Evolutionary conservation across 139 green algal genomes (phyloP).

Genomic region (Chlamydomonas incerta): DNA sequence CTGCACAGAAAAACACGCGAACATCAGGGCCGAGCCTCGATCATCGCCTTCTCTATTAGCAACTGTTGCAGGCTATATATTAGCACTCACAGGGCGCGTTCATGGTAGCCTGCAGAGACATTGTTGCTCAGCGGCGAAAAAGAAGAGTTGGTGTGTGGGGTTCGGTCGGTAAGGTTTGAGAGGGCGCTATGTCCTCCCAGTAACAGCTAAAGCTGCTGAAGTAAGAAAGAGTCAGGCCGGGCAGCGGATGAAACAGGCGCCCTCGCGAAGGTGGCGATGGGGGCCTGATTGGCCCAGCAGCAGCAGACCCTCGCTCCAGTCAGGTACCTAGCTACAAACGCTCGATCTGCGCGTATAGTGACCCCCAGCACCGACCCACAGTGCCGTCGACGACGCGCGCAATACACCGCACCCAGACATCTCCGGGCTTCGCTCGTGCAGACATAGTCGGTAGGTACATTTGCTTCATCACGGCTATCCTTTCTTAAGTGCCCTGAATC

Average conservation of each 20-base stretch:
- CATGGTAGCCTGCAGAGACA: constrained; percentile 10
- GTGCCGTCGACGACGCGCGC: neutral
- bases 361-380: neutral
- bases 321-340: too few species aligned
- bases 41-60: neutral
- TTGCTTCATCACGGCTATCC: too few species aligned
- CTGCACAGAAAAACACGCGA: neutral
- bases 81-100: constrained; percentile 14
- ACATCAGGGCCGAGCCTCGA: neutral
- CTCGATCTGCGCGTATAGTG: neutral
- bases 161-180: neutral
- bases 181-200: too few species aligned
- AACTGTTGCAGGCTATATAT: neutral
- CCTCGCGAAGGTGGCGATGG: too few species aligned
- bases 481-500: too few species aligned
- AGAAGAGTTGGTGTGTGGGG: neutral
- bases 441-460: too few species aligned
- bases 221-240: too few species aligned
- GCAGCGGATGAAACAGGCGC: too few species aligned
- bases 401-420: neutral
- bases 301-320: too few species aligned
- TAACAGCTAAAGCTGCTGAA: too few species aligned
- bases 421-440: too few species aligned
- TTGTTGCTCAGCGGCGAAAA: neutral
- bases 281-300: too few species aligned